phyloP scores from a whole-genome alignment of 2,329 filamentous ascomycete genomes.

The Trichophyton equinum region DNA sequence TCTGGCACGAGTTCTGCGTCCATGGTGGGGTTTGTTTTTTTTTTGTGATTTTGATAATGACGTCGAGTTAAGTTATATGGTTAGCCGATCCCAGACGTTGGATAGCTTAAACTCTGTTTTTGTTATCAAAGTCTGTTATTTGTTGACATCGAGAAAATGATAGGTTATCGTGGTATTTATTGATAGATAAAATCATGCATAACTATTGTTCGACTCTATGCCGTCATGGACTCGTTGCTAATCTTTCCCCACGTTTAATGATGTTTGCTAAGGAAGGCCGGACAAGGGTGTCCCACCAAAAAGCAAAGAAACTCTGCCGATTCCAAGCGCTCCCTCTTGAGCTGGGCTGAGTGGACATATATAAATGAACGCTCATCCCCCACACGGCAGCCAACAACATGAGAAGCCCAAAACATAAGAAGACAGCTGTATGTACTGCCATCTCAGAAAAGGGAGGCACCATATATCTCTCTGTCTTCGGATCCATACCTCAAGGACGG shows the following conservation, averaged over 20 bases:
- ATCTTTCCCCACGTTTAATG: neutral
- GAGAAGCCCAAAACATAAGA: neutral
- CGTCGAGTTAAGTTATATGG: neutral
- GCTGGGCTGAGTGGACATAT: neutral
- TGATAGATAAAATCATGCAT: neutral
- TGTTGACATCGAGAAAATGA: neutral
- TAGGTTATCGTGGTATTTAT: neutral
- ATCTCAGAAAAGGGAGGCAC: too few relatives aligned
- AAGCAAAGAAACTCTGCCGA: slow-evolving; percentile 1
- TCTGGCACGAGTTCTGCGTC: slow-evolving; percentile 51
- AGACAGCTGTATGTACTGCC: neutral
- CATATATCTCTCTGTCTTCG: too few relatives aligned
- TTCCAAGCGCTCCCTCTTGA: neutral
- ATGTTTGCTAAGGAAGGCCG: neutral
- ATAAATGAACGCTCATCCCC: neutral
- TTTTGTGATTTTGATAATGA: neutral
- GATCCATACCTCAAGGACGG: too few relatives aligned
- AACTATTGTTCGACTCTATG: neutral
- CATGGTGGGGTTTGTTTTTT: slow-evolving; percentile 18
- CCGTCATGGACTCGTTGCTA: neutral
- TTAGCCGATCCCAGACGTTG: neutral
- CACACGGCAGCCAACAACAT: neutral
- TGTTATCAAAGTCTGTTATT: neutral
- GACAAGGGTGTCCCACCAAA: neutral
- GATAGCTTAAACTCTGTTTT: neutral